A percentile compares a stretch with the other conserved stretches of the same genome.
These are phyloP conservation scores for Penicillium sp. DNA, from an alignment of 2,329 filamentous ascomycete species.

Conservation along the genomic window DNA sequence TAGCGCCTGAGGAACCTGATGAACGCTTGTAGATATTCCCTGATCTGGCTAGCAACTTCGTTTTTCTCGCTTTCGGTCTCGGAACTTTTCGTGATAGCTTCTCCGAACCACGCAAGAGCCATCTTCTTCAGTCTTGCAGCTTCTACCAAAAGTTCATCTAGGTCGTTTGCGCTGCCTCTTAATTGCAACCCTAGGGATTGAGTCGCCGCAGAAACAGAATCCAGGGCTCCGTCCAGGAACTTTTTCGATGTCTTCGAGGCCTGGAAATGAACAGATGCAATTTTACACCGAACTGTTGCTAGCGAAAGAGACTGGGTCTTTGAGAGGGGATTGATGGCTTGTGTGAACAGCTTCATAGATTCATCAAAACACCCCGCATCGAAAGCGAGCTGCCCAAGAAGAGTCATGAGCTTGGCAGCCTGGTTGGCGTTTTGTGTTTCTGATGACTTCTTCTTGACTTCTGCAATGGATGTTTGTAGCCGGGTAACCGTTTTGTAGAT, in stretches of 20 bases:
- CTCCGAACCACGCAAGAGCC: constrained; percentile 38
- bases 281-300: constrained; percentile 41
- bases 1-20: constrained; percentile 44
- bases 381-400: constrained; percentile 42
- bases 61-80: constrained; percentile 17
- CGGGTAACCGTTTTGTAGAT: constrained; percentile 38
- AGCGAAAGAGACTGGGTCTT: constrained; percentile 34
- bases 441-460: constrained; percentile 27
- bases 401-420: constrained; percentile 34
- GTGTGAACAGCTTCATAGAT: constrained; percentile 37
- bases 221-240: constrained; percentile 19
- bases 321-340: constrained; percentile 32
- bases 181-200: constrained; percentile 36
- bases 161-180: constrained; percentile 39
- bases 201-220: constrained; percentile 35
- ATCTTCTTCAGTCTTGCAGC: constrained; percentile 44
- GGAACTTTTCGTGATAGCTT: constrained; percentile 24
- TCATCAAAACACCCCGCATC: constrained; percentile 41
- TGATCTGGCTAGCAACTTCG: constrained; percentile 26
- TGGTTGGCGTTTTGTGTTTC: constrained; percentile 25
- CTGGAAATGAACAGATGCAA: constrained; percentile 39
- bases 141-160: constrained; percentile 47
- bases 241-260: constrained; percentile 25
- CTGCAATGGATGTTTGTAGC: constrained; percentile 32
- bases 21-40: constrained; percentile 41